Conservation (phyloP, 2,329 filamentous ascomycete species). For the Fusarium austroafricanum region DNA sequence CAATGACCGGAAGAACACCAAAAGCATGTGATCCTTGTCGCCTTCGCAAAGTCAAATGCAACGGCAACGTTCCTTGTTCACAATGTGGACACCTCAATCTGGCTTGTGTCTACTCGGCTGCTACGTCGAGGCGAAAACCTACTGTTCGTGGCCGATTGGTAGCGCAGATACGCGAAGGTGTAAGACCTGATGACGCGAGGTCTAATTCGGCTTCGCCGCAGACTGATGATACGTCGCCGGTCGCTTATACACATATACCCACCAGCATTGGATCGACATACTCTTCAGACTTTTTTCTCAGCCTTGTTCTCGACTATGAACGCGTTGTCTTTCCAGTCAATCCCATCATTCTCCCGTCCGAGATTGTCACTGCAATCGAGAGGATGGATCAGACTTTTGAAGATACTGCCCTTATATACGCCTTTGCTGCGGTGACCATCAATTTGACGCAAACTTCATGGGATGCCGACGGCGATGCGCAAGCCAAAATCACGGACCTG, state of each 20-base stretch:
- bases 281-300: constrained; percentile 49
- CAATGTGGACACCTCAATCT: constrained; percentile 53
- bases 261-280: constrained; percentile 34
- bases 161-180: constrained; percentile 50
- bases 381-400: constrained; percentile 50
- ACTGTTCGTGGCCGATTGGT: constrained; percentile 52
- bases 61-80: constrained; percentile 48
- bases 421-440: constrained; percentile 52
- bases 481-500: constrained; percentile 47
- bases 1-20: constrained; percentile 30
- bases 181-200: constrained; percentile 30
- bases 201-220: constrained; percentile 25
- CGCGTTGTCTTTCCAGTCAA: constrained; percentile 54
- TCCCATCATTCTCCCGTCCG: constrained; percentile 49
- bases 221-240: constrained; percentile 11
- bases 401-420: constrained; percentile 52
- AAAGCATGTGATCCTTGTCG: constrained; percentile 55
- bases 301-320: constrained; percentile 50
- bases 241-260: constrained; percentile 9
- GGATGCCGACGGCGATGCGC: constrained; percentile 46
- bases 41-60: constrained; percentile 54
- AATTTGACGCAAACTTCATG: constrained; percentile 50
- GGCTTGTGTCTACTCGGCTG: constrained; percentile 50
- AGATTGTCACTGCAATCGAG: constrained; percentile 48
- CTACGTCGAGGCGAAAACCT: constrained; percentile 50